Evolutionary conservation across 2,329 filamentous ascomycete genomes (phyloP).

Genomic region (Shiraia bambusicola): DNA sequence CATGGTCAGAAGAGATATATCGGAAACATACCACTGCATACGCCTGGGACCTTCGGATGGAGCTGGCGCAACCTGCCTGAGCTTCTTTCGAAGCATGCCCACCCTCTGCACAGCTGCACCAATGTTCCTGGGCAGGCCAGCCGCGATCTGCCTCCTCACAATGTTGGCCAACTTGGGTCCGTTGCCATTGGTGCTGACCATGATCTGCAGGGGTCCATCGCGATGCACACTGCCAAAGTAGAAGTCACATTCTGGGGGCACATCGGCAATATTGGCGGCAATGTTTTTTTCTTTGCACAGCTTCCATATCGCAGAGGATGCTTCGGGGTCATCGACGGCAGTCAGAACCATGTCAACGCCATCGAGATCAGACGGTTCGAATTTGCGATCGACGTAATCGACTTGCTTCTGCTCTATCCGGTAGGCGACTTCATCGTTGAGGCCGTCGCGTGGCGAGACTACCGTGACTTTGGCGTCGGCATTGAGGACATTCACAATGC

Average conservation of each 20-base stretch:
- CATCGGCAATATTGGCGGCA: conserved; percentile 93
- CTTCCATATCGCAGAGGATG: conserved; percentile 90
- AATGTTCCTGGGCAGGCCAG: conserved; percentile 71
- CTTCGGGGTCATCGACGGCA: conserved; percentile 88
- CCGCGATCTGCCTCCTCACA: conserved; percentile 79
- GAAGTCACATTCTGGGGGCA: conserved; percentile 95
- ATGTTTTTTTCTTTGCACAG: conserved; percentile 83
- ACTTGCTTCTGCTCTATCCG: conserved; percentile 76
- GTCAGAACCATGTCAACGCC: conserved; percentile 83
- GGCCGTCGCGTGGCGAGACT: conserved; percentile 73
- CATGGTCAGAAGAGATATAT: not conserved
- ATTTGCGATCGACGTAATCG: conserved; percentile 77
- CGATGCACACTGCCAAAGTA: conserved; percentile 97
- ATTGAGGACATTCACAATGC: conserved; percentile 91
- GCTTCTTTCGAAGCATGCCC: conserved; percentile 73
- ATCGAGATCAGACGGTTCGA: conserved; percentile 84
- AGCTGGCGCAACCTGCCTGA: conserved; percentile 73
- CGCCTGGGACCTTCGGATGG: conserved; percentile 74
- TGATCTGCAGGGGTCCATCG: conserved; percentile 93
- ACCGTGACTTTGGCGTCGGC: conserved; percentile 90
- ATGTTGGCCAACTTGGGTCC: conserved; percentile 88
- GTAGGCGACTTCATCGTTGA: conserved; percentile 85
- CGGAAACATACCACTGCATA: conserved; percentile 72
- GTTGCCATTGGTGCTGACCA: conserved; percentile 98
- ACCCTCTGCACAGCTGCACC: conserved; percentile 85